Base-by-base conservation (phyloP, 2,329 filamentous ascomycete genomes). In the Neodidymelliopsis sp. region DNA sequence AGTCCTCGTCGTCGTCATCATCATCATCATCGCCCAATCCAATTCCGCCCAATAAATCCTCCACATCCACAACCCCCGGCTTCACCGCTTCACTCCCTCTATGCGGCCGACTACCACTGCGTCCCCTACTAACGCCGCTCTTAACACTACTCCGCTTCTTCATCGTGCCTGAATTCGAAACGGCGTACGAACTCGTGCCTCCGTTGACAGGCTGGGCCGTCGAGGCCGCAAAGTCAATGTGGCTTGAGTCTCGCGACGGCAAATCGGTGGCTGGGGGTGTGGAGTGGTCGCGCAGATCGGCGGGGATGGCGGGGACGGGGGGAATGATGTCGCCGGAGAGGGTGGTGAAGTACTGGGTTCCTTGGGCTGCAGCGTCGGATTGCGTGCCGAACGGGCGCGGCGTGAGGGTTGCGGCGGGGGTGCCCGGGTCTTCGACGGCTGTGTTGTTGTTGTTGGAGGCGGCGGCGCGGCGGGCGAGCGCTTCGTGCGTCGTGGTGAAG, bases 261-360 rank as follows among this genome's bases (percentile, higher is more conserved):
- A 4, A 28, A 30, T 16, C 15, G 27, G 19, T 43, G 48, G 28
- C 13, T 42, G 13, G 35, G 10, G 27, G 31, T 3, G 29, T n/a
- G 4, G 54, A 60, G 2, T 63, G 53, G 6, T 60, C 61, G 13
- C 67, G 56, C 4, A 69, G 56, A 11, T 54, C 58, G 4, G 60
- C 64, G 0, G 70, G 69, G 15, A 72, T 70, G 0, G 69, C 65
- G 1, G 70, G 70, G 0, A 73, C 67, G 3, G 70, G 70, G 0
- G 70, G 70, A 0, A 70, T 61, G 9, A 47, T 55, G 4, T 60
- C 48, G 15, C 29, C 28, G 15, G 9, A 20, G 11, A 37, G 36
- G 1, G 49, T 46, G 6, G 39, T 22, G 20, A 53, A 53, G 29
- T 53, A 48, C 30, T 48, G 43, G 11, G 33, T 34, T 13, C 33